Evolutionary conservation across 331 rosid species (phyloP).

Genomic region (Acacia pycnantha): DNA sequence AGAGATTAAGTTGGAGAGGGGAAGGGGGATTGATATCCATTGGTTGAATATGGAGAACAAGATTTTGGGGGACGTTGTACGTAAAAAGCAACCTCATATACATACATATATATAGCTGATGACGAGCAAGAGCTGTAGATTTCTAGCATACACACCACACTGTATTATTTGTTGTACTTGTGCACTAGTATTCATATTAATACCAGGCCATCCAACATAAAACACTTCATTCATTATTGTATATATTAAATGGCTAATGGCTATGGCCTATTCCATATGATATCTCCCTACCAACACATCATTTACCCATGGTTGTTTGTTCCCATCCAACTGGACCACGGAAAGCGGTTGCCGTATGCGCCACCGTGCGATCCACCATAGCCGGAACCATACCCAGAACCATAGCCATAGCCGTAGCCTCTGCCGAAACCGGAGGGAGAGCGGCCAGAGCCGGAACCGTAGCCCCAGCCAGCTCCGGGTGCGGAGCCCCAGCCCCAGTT

Average conservation of each 20-base stretch:
- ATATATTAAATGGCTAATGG: background rate
- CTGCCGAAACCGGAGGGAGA: background rate
- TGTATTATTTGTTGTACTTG: background rate
- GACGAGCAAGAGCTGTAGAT: too few relatives aligned
- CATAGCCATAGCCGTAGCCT: conserved; percentile 37
- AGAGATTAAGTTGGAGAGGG: too few relatives aligned
- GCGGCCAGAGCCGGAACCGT: conserved; percentile 62
- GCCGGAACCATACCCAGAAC: conserved; percentile 36
- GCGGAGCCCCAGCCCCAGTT: conserved; percentile 84
- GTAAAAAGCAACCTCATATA: too few relatives aligned
- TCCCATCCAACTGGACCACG: conserved; percentile 1
- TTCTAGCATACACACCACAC: background rate
- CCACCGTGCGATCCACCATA: background rate
- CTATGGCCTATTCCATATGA: background rate
- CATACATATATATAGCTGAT: too few relatives aligned
- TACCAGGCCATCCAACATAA: background rate
- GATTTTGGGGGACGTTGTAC: too few relatives aligned
- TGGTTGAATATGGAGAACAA: too few relatives aligned
- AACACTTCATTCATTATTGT: background rate
- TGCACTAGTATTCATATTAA: too few relatives aligned
- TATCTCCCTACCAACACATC: background rate
- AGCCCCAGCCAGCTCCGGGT: conserved; percentile 74
- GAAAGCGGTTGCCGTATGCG: conserved; percentile 1
- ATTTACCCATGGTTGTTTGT: conserved; percentile 31
- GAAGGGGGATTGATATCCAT: too few relatives aligned